A percentile compares a stretch with the other conserved stretches of the same genome.
Evolutionary conservation across 2,329 filamentous ascomycete genomes (phyloP).

Genomic region (Fusarium longipes): DNA sequence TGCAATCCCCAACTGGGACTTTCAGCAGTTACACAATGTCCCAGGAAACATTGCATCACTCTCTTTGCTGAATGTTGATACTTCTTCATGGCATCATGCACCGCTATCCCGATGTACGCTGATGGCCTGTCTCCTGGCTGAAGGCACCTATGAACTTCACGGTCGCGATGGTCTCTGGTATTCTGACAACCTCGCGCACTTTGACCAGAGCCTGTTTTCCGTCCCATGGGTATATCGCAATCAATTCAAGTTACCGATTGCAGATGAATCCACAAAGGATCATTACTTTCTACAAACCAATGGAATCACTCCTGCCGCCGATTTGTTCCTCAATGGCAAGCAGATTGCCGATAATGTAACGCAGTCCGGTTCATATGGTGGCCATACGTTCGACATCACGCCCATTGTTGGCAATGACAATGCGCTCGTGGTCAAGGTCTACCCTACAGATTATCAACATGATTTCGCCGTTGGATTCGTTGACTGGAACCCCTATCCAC

Average conservation of each 20-base stretch:
- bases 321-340: constrained; percentile 2
- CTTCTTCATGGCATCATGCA: not conserved
- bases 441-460: not conserved
- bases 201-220: not conserved
- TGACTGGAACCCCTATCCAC: constrained; percentile 3
- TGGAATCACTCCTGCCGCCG: not conserved
- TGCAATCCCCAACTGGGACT: not conserved
- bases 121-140: not conserved
- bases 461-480: not conserved
- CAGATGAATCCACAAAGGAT: rapidly evolving
- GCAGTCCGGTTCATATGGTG: not conserved
- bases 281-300: constrained; percentile 2
- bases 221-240: not conserved
- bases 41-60: not conserved
- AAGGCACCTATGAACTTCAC: not conserved
- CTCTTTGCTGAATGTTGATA: not conserved
- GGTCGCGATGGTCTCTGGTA: not conserved
- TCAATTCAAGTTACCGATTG: not conserved
- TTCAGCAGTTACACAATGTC: not conserved
- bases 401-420: not conserved
- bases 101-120: not conserved
- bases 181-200: not conserved
- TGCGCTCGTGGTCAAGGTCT: not conserved
- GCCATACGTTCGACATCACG: not conserved
- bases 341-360: not conserved